Evolutionary conservation across 2,329 filamentous ascomycete species (phyloP), one percentile per base, ranked within the genome.

Genomic region (Colletotrichum sp.): DNA sequence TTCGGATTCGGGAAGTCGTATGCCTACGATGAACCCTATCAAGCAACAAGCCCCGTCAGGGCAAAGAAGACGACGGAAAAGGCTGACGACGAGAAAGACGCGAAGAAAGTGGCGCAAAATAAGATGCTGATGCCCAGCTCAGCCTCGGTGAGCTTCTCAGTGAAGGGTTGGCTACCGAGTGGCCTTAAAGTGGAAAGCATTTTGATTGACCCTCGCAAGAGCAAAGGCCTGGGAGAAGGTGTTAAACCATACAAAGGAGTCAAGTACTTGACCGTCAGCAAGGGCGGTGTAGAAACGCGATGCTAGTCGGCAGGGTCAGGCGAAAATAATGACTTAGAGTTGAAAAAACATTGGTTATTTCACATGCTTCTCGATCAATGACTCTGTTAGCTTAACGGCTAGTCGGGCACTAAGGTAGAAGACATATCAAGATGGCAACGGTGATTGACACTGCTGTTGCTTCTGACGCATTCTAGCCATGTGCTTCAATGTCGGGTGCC

Each of bases 191-290:
- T 94, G 34, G 92, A 94, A 79, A 93, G 91, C 84, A 90, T 96
- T 81, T 82, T 92, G 81, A 84, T 95, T 80, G 89, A 96, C 82
- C 88, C 92, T n/a, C 93, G 95, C 83, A 96, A 93, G 86, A 98
- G 95, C 84, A 91, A 93, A 73, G 97, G 97, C 0, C 81, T 99
- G 62, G 95, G 95, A 0, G 95, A 98, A 79, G 92, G 94, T 4
- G 92, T 99, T 52, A 98, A 96, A 85, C 97, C 97, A 28, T 99
- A 98, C 85, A 99, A 99, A 86, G 97, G 97, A 2, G 97, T 99
- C 79, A 99, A 99, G 86, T 99, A 99, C 85, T 84, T 99, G 80
- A 98, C 96, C 18, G 88, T 93, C 65, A 93, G 92, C 81, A 92
- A 91, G 77, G 89, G 90, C 16, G 92, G 92, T 26, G 87, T 93